A percentile compares a stretch with the other conserved stretches of the same genome.
Conservation (phyloP, 1,284 basidiomycete species). For the Ceratobasidium sp. region DNA sequence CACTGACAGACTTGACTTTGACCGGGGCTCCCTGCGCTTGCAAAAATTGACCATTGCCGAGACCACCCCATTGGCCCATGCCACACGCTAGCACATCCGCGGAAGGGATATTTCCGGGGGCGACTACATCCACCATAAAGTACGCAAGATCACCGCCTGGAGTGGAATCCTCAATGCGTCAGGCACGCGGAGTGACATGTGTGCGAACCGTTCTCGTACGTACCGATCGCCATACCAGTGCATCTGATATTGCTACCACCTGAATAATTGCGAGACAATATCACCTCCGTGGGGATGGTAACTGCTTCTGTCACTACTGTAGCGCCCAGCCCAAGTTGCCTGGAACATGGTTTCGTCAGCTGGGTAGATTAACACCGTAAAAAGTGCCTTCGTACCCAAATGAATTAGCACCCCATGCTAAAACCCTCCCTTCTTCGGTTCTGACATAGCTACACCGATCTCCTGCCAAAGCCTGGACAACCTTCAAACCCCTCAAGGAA, state of each 20-base stretch:
- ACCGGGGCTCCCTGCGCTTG: slow-evolving; percentile 75
- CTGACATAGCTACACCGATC: slow-evolving; percentile 74
- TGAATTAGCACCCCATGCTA: slow-evolving; percentile 90
- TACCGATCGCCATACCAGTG: slow-evolving; percentile 68
- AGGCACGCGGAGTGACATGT: neutral
- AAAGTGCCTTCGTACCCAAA: slow-evolving; percentile 61
- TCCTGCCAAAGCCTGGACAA: slow-evolving; percentile 76
- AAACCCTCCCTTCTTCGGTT: slow-evolving; percentile 71
- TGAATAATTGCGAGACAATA: slow-evolving; percentile 67
- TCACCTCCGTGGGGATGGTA: slow-evolving; percentile 83
- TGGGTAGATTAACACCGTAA: neutral
- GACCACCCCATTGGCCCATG: slow-evolving; percentile 81
- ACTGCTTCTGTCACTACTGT: slow-evolving; percentile 73
- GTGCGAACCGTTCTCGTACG: slow-evolving; percentile 42
- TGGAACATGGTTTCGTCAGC: slow-evolving; percentile 47
- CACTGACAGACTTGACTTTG: slow-evolving; percentile 81
- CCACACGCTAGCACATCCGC: slow-evolving; percentile 83
- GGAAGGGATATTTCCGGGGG: slow-evolving; percentile 2
- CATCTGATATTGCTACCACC: slow-evolving; percentile 65
- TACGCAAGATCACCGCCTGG: slow-evolving; percentile 77
- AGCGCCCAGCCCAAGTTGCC: slow-evolving; percentile 82
- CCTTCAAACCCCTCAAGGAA: slow-evolving; percentile 67
- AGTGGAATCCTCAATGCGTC: slow-evolving; percentile 38
- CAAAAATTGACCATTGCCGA: slow-evolving; percentile 81
- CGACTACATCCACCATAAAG: slow-evolving; percentile 66